phyloP scores from a whole-genome alignment of 1,139 yeast genomes.

The Blastobotrys arbuscula region DNA sequence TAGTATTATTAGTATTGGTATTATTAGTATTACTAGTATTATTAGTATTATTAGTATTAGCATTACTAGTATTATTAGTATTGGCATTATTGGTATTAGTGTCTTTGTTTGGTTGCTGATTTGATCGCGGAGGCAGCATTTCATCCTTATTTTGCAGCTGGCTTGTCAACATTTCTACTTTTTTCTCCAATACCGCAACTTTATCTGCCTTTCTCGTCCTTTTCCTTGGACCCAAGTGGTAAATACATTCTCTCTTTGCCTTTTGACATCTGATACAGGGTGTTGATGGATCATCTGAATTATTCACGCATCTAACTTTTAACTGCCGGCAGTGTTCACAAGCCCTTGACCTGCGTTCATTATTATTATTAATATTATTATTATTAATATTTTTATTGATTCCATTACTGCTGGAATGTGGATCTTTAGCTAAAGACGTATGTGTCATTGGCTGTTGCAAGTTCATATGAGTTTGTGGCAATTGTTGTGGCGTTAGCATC shows the following conservation, averaged over 20 bases:
- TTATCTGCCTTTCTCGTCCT: conserved; percentile 40
- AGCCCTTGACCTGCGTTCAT: conserved; percentile 46
- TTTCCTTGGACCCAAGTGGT: conserved; percentile 56
- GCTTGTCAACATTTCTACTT: conserved; percentile 33
- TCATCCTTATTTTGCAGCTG: conserved; percentile 17
- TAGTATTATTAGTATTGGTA: background rate
- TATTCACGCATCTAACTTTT: conserved; percentile 73
- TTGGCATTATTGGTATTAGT: background rate
- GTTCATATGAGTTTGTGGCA: background rate
- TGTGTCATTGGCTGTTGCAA: background rate
- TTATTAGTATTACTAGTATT: background rate
- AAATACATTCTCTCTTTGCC: conserved; percentile 58
- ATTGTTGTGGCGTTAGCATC: background rate
- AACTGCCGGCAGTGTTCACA: conserved; percentile 76
- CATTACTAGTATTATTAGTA: background rate
- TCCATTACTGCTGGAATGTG: background rate
- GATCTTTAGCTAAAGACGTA: no score
- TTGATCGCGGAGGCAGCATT: background rate
- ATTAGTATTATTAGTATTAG: background rate
- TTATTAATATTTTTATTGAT: background rate
- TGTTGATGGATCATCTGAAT: conserved; percentile 50
- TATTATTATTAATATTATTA: background rate
- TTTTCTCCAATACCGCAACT: conserved; percentile 36
- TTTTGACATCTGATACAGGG: conserved; percentile 73
- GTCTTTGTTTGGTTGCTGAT: background rate